Conservation (phyloP, 2,329 filamentous ascomycete species). For the Phaeosphaeriaceae sp. region DNA sequence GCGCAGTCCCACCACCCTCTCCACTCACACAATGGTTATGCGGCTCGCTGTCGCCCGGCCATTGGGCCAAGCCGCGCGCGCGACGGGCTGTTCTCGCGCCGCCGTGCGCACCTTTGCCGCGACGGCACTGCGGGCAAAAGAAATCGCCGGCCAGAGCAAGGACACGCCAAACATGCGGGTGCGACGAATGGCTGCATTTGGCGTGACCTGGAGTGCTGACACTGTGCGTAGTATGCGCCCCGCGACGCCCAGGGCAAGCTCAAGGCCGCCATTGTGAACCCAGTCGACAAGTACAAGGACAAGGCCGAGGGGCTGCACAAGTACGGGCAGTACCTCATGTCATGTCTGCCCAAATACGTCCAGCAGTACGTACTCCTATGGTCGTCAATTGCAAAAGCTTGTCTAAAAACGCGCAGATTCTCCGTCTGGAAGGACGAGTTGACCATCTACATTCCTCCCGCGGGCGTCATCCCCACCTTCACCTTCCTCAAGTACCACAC, state of each 20-base stretch:
- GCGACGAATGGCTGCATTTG: conserved; percentile 14
- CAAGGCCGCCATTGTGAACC: conserved; percentile 83
- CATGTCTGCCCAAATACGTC: conserved; percentile 94
- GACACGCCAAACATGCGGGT: conserved; percentile 57
- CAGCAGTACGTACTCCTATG: conserved; percentile 69
- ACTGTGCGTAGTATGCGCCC: conserved; percentile 48
- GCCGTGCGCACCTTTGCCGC: conserved; percentile 53
- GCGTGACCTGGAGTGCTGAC: conserved; percentile 21
- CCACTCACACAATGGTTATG: conserved; percentile 48
- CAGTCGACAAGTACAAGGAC: conserved; percentile 88
- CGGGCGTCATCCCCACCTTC: conserved; percentile 89
- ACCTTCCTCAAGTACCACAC: conserved; percentile 98
- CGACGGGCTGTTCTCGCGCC: conserved; percentile 39
- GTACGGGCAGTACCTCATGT: conserved; percentile 96
- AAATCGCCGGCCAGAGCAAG: conserved; percentile 50
- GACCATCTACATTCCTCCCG: conserved; percentile 87
- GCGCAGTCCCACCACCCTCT: conserved; percentile 26
- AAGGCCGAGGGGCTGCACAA: conserved; percentile 88
- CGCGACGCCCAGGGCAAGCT: conserved; percentile 61
- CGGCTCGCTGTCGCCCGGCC: conserved; percentile 49
- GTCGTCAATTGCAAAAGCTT: too few species aligned
- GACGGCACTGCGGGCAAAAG: conserved; percentile 51
- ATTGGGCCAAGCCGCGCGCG: conserved; percentile 47
- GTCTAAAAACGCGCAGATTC: conserved; percentile 61
- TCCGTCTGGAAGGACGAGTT: conserved; percentile 99